A percentile compares a stretch with the other conserved stretches of the same genome.
Evolutionary conservation across 805 yeast species (phyloP).

Genomic region (Ogataea nitratoaversa): DNA sequence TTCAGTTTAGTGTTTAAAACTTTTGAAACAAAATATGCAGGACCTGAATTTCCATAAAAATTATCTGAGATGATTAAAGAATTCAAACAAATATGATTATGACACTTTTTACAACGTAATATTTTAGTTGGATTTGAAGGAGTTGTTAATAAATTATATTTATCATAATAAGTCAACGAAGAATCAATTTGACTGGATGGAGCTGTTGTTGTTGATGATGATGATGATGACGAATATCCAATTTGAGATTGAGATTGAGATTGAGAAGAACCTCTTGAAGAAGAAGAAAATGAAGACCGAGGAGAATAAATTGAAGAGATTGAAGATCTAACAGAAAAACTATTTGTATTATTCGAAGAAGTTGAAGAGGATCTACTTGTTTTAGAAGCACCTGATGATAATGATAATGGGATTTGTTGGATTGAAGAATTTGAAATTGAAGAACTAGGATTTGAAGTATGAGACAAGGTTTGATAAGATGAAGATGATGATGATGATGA

Average conservation of each 20-base stretch:
- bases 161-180: conserved; percentile 1
- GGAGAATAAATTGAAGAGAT: conserved; percentile 16
- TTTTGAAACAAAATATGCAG: conserved; percentile 29
- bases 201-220: not conserved
- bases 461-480: conserved; percentile 1
- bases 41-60: conserved; percentile 31
- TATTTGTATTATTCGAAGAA: conserved; percentile 5
- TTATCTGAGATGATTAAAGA: conserved; percentile 30
- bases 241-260: too few species aligned
- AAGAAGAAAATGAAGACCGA: conserved; percentile 7
- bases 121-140: conserved; percentile 8
- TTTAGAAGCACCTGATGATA: not conserved
- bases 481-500: not conserved
- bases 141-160: conserved; percentile 1
- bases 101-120: conserved; percentile 31
- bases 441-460: conserved; percentile 24
- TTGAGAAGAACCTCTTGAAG: not conserved
- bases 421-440: conserved; percentile 28
- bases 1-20: conserved; percentile 26
- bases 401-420: too few species aligned
- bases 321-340: conserved; percentile 12
- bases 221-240: too few species aligned
- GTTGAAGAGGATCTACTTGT: conserved; percentile 3
- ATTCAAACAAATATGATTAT: conserved; percentile 29
- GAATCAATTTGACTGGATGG: too few species aligned